These are phyloP conservation scores for Ceratobasidium sp. DNA, from an alignment of 1,284 basidiomycete species.

Conservation along the genomic window DNA sequence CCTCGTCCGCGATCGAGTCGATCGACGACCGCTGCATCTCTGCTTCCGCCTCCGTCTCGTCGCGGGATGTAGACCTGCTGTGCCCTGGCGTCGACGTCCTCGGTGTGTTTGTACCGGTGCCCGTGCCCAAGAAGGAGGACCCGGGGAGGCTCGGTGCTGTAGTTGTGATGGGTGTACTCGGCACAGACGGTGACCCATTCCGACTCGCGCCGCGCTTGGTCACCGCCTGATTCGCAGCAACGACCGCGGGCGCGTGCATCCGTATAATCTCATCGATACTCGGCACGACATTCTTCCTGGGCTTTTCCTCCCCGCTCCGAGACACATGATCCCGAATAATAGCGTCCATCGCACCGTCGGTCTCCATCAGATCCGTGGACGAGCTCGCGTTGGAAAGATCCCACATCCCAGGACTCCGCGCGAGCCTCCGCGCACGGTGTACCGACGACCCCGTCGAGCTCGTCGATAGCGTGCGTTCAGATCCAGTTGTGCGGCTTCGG, in stretches of 20 bases:
- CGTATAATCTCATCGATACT: constrained; percentile 85
- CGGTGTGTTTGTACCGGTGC: constrained; percentile 9
- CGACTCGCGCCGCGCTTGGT: constrained; percentile 46
- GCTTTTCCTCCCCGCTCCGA: constrained; percentile 4
- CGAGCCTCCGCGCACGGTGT: constrained; percentile 11
- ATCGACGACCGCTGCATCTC: constrained; percentile 70
- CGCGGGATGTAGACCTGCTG: constrained; percentile 57
- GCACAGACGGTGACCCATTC: constrained; percentile 14
- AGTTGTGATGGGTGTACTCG: constrained; percentile 50
- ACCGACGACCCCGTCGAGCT: constrained; percentile 33
- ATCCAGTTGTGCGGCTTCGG: background rate
- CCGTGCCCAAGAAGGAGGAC: constrained; percentile 14
- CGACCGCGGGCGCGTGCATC: constrained; percentile 66
- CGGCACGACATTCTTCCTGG: constrained; percentile 60
- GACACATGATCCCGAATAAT: constrained; percentile 18
- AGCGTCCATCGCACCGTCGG: constrained; percentile 13
- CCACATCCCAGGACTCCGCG: constrained; percentile 39
- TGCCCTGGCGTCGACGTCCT: constrained; percentile 57
- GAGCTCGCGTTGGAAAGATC: constrained; percentile 30
- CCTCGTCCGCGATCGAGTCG: constrained; percentile 82
- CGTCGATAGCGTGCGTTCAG: constrained; percentile 29
- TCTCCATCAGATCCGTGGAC: constrained; percentile 17
- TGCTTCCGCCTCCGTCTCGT: constrained; percentile 51
- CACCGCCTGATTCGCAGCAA: constrained; percentile 54
- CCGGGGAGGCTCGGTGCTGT: constrained; percentile 43